Base-by-base conservation (phyloP, 305 asterid genomes). In the Fraxinus baroniana region DNA sequence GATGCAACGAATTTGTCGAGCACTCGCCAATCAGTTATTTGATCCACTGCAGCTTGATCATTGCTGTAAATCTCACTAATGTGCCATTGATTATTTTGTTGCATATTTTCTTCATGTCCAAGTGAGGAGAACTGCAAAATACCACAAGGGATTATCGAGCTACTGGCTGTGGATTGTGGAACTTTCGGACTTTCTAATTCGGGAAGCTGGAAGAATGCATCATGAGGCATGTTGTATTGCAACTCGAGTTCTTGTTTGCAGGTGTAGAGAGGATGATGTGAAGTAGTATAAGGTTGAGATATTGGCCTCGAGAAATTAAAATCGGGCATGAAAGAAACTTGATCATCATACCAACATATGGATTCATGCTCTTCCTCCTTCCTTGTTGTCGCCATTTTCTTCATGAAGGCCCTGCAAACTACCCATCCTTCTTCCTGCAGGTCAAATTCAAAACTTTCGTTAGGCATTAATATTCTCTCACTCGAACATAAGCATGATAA, bases 391-490 rank as follows among this genome's bases (percentile, higher is more conserved):
- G 95, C 71, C 80, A 89, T 22, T 83, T 80, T 89, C 89, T 91
- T 91, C 91, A 86, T 90, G 90, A 90, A 91, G 26, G 79, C 93
- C 84, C 92, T 87, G 79, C 95, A 91, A 24, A 90, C 93, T 9
- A 88, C 95, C 95, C 95, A 91, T 52, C 95, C 95, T 90, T 91
- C 95, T 87, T 90, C 95, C 95, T 92, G 92, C 33, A 72, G 7
- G 39, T 36, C 60, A 49, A 79, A 46, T 28, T 46, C 32, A 13
- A 39, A 62, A 39, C 1, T 2, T 15, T 71, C 44, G 2, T 32
- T 71, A 5, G 22, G 37, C 9, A 70, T 28, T 70, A 32, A 68
- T 30, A 62, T 55, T 55, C 24, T 55, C 24, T 22, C 28, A 62
- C 26, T 62, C 32, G 71, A 55, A 5, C 26, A 57, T 5, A 18